Percentiles rank a stretch among this genome's conserved stretches.
Evolutionary conservation across 2,329 filamentous ascomycete genomes (phyloP).

Genomic region (Biscogniauxia mediterranea): DNA sequence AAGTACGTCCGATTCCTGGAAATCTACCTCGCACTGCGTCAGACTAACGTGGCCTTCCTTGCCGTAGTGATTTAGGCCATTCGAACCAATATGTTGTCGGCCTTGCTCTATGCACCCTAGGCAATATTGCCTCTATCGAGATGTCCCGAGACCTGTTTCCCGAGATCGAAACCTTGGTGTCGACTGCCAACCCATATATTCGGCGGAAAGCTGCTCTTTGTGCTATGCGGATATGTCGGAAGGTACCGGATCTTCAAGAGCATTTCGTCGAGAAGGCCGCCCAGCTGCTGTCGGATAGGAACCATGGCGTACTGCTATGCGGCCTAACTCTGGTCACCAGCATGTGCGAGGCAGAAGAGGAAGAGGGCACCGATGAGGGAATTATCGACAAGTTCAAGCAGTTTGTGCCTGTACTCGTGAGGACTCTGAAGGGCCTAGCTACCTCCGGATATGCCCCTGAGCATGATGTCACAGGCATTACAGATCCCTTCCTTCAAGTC

Average conservation of each 20-base stretch:
- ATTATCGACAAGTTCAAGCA: constrained; percentile 89
- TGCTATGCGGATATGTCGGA: constrained; percentile 97
- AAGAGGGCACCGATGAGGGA: constrained; percentile 84
- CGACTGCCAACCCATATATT: constrained; percentile 97
- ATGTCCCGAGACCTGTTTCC: constrained; percentile 98
- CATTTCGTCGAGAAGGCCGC: constrained; percentile 96
- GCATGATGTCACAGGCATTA: constrained; percentile 97
- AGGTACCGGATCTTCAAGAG: constrained; percentile 95
- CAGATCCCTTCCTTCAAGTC: constrained; percentile 95
- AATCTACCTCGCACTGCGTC: neutral
- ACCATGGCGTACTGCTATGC: constrained; percentile 92
- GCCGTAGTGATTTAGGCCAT: constrained; percentile 81
- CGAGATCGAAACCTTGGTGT: constrained; percentile 88
- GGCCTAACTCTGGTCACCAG: constrained; percentile 88
- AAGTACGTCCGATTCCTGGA: constrained; percentile 61
- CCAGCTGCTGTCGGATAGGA: constrained; percentile 82
- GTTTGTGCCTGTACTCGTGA: constrained; percentile 80
- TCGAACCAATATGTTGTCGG: constrained; percentile 98
- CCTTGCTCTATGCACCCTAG: constrained; percentile 90
- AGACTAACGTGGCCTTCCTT: constrained; percentile 32
- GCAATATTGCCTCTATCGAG: constrained; percentile 96
- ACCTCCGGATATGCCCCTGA: constrained; percentile 96
- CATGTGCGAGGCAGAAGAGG: constrained; percentile 92
- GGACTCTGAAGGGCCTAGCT: constrained; percentile 86
- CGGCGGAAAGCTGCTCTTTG: constrained; percentile 96